Evolutionary conservation across 805 yeast genomes (phyloP).

Genomic region (Hanseniaspora pseudoguilliermondii): DNA sequence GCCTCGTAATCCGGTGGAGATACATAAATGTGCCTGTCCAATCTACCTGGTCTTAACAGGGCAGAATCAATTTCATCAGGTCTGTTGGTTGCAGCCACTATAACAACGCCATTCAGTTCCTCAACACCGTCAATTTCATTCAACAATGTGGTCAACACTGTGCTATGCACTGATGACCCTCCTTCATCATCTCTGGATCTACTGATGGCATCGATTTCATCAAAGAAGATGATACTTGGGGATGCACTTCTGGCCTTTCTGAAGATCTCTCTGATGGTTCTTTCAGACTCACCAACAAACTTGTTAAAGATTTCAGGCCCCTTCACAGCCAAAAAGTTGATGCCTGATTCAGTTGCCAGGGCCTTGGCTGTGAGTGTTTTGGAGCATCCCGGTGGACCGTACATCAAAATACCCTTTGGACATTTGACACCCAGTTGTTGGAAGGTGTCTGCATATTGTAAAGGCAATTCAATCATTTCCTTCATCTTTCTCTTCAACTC

Average conservation of each 20-base stretch:
- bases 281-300: slow-evolving; percentile 90
- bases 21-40: slow-evolving; percentile 86
- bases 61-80: slow-evolving; percentile 93
- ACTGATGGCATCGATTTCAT: slow-evolving; percentile 90
- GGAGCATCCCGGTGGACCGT: slow-evolving; percentile 98
- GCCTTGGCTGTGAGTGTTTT: slow-evolving; percentile 93
- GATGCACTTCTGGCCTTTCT: slow-evolving; percentile 89
- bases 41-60: slow-evolving; percentile 83
- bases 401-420: slow-evolving; percentile 83
- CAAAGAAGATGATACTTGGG: slow-evolving; percentile 88
- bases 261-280: slow-evolving; percentile 85
- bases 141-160: slow-evolving; percentile 78
- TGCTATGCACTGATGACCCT: slow-evolving; percentile 58
- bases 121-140: slow-evolving; percentile 98
- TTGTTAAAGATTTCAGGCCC: slow-evolving; percentile 95
- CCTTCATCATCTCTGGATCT: slow-evolving; percentile 54
- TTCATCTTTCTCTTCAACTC: slow-evolving; percentile 64
- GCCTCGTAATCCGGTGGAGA: slow-evolving; percentile 82
- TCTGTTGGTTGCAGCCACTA: slow-evolving; percentile 91
- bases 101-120: slow-evolving; percentile 81
- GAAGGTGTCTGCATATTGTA: slow-evolving; percentile 70
- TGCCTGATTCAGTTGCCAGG: slow-evolving; percentile 86
- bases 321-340: slow-evolving; percentile 85
- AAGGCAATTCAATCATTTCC: slow-evolving; percentile 87
- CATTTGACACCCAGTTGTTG: slow-evolving; percentile 66